These are phyloP conservation scores for Phoenix dactylifera DNA, from an alignment of 176 grass and related monocot species.

Conservation along the genomic window DNA sequence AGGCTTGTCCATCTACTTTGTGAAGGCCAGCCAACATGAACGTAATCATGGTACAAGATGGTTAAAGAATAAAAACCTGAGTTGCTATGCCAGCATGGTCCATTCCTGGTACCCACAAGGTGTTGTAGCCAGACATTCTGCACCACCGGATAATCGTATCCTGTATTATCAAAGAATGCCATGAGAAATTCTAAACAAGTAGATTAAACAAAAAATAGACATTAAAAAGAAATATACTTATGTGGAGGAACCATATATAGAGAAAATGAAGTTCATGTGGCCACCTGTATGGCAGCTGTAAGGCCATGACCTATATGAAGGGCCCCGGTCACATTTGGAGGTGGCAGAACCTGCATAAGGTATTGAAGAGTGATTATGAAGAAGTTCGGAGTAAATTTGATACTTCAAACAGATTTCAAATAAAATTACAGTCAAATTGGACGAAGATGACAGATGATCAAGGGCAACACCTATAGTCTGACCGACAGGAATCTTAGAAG, in stretches of 20 bases:
- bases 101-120: conserved; percentile 83
- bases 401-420: too few species aligned
- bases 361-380: not conserved
- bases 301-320: conserved; percentile 87
- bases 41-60: not conserved
- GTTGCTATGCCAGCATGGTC: conserved; percentile 98
- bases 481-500: too few species aligned
- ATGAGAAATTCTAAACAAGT: conserved; percentile 2
- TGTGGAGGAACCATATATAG: not conserved
- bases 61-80: conserved; percentile 39
- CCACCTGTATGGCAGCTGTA: conserved; percentile 71
- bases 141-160: conserved; percentile 79
- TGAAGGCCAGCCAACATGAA: too few species aligned
- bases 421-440: too few species aligned
- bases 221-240: not conserved
- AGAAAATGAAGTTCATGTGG: not conserved
- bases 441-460: too few species aligned
- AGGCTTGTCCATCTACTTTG: too few species aligned
- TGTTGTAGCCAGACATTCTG: conserved; percentile 91
- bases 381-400: too few species aligned
- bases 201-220: not conserved
- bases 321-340: conserved; percentile 79
- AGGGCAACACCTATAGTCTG: too few species aligned
- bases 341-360: conserved; percentile 45
- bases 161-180: conserved; percentile 32